Evolutionary conservation across 306 rosid species (phyloP).

Genomic region (Benincasa hispida): DNA sequence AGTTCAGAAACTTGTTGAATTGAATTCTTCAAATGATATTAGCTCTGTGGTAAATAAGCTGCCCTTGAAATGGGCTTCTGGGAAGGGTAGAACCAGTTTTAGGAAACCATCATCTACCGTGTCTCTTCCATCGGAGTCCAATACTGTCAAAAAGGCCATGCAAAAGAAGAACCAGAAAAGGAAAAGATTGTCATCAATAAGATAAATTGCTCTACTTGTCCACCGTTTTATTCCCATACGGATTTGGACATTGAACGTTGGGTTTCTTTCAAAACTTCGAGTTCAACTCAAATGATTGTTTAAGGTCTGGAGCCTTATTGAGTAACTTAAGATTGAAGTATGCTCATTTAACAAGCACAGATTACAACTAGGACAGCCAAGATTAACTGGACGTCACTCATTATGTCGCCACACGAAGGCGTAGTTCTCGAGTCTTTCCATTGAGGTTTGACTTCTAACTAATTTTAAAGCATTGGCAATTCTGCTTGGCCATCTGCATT

Average conservation of each 20-base stretch:
- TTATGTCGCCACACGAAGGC: background rate
- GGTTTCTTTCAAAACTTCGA: background rate
- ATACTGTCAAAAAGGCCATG: slow-evolving; percentile 16
- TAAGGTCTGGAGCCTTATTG: background rate
- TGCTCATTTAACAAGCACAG: background rate
- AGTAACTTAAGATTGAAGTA: background rate
- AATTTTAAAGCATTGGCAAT: background rate
- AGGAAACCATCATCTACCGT: slow-evolving; percentile 36
- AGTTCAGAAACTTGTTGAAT: slow-evolving; percentile 54
- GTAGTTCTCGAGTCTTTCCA: background rate
- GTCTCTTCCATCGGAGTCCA: slow-evolving; percentile 21
- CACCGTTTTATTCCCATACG: background rate
- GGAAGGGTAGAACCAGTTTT: slow-evolving; percentile 35
- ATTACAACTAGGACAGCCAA: background rate
- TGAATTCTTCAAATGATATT: slow-evolving; percentile 42
- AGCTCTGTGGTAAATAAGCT: slow-evolving; percentile 50
- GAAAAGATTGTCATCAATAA: slow-evolving; percentile 42
- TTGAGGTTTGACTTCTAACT: background rate
- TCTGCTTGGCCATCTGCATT: background rate
- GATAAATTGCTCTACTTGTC: slow-evolving; percentile 14
- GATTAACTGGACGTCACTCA: background rate
- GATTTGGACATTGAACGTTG: background rate
- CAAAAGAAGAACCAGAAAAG: slow-evolving; percentile 31
- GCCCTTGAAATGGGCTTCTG: slow-evolving; percentile 60
- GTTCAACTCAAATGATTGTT: background rate